Conservation (phyloP, 805 yeast genomes). For the Isabelozyma gotoi region DNA sequence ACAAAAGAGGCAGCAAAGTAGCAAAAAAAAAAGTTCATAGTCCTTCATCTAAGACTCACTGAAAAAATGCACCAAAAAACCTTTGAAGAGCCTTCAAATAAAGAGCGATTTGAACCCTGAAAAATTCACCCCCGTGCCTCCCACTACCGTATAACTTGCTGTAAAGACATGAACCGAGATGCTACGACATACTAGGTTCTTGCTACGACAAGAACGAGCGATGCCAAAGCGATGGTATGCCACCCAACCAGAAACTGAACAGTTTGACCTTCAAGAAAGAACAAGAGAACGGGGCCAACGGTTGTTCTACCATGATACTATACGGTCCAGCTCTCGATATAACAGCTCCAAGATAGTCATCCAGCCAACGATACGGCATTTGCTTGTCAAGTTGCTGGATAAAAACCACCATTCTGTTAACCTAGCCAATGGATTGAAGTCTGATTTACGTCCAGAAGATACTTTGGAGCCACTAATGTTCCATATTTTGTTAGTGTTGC, state of each 20-base stretch:
- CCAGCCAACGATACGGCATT: conserved; percentile 9
- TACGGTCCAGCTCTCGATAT: conserved; percentile 5
- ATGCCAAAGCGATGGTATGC: neutral
- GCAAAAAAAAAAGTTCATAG: neutral
- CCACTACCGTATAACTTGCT: neutral
- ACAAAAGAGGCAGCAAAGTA: neutral
- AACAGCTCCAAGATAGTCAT: conserved; percentile 5
- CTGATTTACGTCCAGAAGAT: neutral
- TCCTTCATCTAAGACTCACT: neutral
- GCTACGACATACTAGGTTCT: neutral
- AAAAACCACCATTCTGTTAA: neutral
- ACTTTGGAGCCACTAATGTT: conserved; percentile 5
- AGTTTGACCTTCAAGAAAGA: neutral
- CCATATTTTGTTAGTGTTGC: conserved; percentile 1
- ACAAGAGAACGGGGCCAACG: conserved; percentile 1
- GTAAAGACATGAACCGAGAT: neutral
- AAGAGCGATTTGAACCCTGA: no score
- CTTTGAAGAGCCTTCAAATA: neutral
- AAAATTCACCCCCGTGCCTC: neutral
- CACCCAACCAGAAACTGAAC: neutral
- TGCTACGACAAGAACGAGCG: neutral
- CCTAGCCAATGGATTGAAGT: neutral
- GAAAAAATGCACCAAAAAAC: neutral
- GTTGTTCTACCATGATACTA: neutral
- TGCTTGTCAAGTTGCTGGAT: conserved; percentile 8